phyloP scores from a whole-genome alignment of 2,329 filamentous ascomycete species.

The Alternaria metachromatica region DNA sequence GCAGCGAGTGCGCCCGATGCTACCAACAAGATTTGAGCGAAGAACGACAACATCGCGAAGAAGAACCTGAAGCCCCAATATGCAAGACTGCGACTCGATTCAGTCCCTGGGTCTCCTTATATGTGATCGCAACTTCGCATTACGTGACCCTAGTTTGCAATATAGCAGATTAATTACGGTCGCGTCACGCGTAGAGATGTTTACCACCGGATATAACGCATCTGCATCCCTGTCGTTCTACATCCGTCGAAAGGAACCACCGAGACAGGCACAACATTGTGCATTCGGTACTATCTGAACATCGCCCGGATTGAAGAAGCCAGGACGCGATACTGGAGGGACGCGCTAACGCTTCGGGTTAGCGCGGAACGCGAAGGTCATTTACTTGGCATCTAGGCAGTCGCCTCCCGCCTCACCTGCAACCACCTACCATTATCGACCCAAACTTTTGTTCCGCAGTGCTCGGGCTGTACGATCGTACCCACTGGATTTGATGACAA shows the following conservation, averaged over 20 bases:
- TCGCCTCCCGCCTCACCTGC: slow-evolving; percentile 4
- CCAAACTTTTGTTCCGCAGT: background rate
- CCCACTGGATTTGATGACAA: background rate
- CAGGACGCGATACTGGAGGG: background rate
- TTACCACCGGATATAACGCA: slow-evolving; percentile 7
- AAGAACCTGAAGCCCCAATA: background rate
- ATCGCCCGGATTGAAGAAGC: background rate
- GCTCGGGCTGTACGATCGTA: background rate
- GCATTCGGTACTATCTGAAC: background rate
- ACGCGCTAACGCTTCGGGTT: slow-evolving; percentile 1
- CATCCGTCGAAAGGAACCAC: background rate
- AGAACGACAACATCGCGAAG: slow-evolving; percentile 9
- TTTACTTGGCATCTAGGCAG: slow-evolving; percentile 11
- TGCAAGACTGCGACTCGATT: background rate
- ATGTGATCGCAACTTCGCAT: background rate
- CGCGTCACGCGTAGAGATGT: slow-evolving; percentile 10
- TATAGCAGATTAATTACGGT: slow-evolving; percentile 11
- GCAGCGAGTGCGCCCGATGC: slow-evolving; percentile 10
- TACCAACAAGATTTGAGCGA: slow-evolving; percentile 13
- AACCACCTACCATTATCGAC: background rate
- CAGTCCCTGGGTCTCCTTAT: background rate
- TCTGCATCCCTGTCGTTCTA: background rate
- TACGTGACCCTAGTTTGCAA: background rate
- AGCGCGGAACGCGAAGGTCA: slow-evolving; percentile 3
- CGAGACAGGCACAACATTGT: background rate